Conservation (phyloP, 1,284 basidiomycete species). For the Ceratobasidium sp. region DNA sequence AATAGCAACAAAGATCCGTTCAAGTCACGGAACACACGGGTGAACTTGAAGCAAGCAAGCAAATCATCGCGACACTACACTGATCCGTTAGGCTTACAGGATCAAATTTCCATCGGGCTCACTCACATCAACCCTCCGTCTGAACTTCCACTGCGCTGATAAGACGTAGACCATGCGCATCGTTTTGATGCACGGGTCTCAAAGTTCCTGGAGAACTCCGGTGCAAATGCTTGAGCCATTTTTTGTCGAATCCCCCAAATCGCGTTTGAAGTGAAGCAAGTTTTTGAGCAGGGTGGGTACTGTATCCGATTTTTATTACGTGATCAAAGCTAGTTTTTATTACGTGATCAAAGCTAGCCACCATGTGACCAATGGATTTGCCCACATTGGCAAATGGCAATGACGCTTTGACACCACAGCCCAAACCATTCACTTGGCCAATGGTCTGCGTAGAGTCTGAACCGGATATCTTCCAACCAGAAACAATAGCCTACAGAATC, state of each 20-base stretch:
- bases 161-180: constrained; percentile 75
- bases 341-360: too few species aligned
- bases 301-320: too few species aligned
- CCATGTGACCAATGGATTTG: too few species aligned
- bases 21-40: constrained; percentile 74
- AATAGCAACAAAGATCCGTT: constrained; percentile 81
- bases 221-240: constrained; percentile 19
- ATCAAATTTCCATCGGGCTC: constrained; percentile 4
- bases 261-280: constrained; percentile 46
- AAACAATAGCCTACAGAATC: too few species aligned
- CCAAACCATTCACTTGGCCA: too few species aligned
- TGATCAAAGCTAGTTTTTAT: too few species aligned
- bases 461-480: too few species aligned
- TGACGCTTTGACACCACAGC: too few species aligned
- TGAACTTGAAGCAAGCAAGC: constrained; percentile 71
- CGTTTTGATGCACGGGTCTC: constrained; percentile 75
- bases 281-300: constrained; percentile 32
- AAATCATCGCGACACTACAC: constrained; percentile 67
- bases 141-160: constrained; percentile 68
- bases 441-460: too few species aligned
- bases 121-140: constrained; percentile 66
- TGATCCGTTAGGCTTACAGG: not conserved
- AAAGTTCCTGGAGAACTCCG: constrained; percentile 72
- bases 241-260: constrained; percentile 39
- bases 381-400: too few species aligned